These are phyloP conservation scores for Fragilaria crotonensis DNA, from an alignment of 108 stramenopile species.

Conservation along the genomic window DNA sequence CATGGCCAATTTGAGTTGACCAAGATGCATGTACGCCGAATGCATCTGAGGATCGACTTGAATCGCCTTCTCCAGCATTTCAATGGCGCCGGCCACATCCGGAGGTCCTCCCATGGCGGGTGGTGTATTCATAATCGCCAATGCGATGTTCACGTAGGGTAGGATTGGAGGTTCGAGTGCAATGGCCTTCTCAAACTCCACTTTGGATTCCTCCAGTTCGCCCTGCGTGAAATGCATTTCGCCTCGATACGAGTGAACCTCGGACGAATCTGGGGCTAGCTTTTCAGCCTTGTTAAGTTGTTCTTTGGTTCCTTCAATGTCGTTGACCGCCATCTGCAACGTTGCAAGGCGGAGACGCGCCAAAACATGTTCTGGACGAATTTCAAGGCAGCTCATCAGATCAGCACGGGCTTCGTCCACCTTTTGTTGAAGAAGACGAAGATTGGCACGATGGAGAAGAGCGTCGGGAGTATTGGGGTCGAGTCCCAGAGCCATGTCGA, in stretches of 20 bases:
- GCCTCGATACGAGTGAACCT: constrained; percentile 85
- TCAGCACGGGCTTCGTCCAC: constrained; percentile 60
- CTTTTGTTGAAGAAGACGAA: constrained; percentile 69
- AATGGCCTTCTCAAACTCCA: constrained; percentile 79
- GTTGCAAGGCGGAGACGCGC: constrained; percentile 82
- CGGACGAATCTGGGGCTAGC: constrained; percentile 66
- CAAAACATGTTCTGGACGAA: constrained; percentile 76
- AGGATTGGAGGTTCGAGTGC: constrained; percentile 72
- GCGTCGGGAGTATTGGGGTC: constrained; percentile 78
- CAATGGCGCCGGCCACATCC: constrained; percentile 54
- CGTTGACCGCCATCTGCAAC: constrained; percentile 64
- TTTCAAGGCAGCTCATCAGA: constrained; percentile 56
- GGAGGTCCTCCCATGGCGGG: constrained; percentile 57
- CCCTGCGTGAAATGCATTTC: constrained; percentile 75
- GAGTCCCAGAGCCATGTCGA: constrained; percentile 61
- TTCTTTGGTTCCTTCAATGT: constrained; percentile 59
- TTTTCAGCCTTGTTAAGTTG: constrained; percentile 62
- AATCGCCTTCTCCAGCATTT: constrained; percentile 72
- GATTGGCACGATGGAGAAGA: constrained; percentile 80
- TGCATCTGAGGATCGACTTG: constrained; percentile 84
- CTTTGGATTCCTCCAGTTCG: constrained; percentile 58
- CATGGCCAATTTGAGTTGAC: constrained; percentile 84
- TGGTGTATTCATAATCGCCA: constrained; percentile 76
- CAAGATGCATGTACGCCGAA: constrained; percentile 85
- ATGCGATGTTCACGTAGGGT: constrained; percentile 85